Evolutionary conservation across 305 asterid genomes (phyloP).

Genomic region (Striga hermonthica): DNA sequence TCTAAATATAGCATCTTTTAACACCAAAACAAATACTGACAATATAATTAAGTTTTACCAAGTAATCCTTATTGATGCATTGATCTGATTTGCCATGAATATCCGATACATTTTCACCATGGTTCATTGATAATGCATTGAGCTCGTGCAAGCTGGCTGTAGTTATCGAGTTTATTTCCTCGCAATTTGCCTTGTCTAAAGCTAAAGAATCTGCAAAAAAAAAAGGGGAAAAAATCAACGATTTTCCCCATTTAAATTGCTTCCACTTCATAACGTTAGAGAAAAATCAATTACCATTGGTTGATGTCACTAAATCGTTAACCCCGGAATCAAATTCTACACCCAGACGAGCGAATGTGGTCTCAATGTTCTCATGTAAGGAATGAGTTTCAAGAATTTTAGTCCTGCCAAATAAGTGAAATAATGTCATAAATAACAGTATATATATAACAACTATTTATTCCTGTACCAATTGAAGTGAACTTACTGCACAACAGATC

Average conservation of each 20-base stretch:
- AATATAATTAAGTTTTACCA: constrained; percentile 40
- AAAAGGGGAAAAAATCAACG: too few relatives aligned
- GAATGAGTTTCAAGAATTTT: constrained; percentile 39
- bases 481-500: constrained; percentile 52
- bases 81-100: constrained; percentile 53
- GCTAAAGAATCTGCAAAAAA: constrained; percentile 52
- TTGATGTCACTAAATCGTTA: constrained; percentile 37
- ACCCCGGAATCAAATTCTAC: constrained; percentile 40
- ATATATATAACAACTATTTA: not conserved
- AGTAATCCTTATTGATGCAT: constrained; percentile 56
- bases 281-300: constrained; percentile 43
- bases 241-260: not conserved
- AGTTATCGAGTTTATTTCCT: constrained; percentile 44
- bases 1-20: not conserved
- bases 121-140: constrained; percentile 38
- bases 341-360: constrained; percentile 42
- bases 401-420: constrained; percentile 42
- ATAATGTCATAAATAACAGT: not conserved
- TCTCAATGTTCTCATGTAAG: constrained; percentile 42
- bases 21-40: not conserved
- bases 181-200: constrained; percentile 48
- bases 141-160: constrained; percentile 47
- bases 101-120: constrained; percentile 44
- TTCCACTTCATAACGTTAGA: not conserved
- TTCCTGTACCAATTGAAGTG: constrained; percentile 18